Evolutionary conservation across 306 rosid species (phyloP), one percentile per base, ranked within the genome.

Genomic region (Cicer judaicum): DNA sequence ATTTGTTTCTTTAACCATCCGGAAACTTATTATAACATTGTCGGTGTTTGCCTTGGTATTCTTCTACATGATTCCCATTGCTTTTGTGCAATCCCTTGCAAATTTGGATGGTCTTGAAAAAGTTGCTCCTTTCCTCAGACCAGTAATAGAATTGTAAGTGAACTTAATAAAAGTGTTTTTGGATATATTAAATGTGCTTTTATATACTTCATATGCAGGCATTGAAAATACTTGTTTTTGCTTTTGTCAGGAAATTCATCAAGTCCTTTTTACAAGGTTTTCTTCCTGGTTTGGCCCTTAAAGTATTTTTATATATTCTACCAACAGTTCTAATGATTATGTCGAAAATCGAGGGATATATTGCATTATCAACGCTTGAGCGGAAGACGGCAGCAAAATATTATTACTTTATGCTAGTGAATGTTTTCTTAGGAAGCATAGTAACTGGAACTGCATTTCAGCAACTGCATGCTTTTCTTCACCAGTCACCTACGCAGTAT

Each of bases 241-340:
- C 53, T 68, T 79, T 76, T 68, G 81, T 64, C 96, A 92, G 99
- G 89, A 85, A 82, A 75, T 89, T 92, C 83, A 84, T 94, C 89
- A 94, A 94, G 81, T 94, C 99, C n/a, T 94, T 94, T 79, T 85
- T 94, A 56, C 99, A 94, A 79, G 99, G 99, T 79, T 94, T 94
- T 79, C 97, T 94, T 83, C 99, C 99, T 14, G 99, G 99, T 75
- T 85, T 94, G 78, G 97, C 99, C 60, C 99, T 94, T n/a, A 94
- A 94, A 86, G 56, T 94, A 81, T 94, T 94, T 81, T 57, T 94
- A 39, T 90, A 88, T 78, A 85, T 94, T 80, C 96, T 92, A 55
- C 99, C 99, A 0, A n/a, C 97, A 2, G 92, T 94, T 79, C 84
- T 94, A 50, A 85, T 94, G 95, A 80, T 94, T 81, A 92, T 94